Conservation (phyloP, 2,329 filamentous ascomycete species). For the Claviceps sp. region DNA sequence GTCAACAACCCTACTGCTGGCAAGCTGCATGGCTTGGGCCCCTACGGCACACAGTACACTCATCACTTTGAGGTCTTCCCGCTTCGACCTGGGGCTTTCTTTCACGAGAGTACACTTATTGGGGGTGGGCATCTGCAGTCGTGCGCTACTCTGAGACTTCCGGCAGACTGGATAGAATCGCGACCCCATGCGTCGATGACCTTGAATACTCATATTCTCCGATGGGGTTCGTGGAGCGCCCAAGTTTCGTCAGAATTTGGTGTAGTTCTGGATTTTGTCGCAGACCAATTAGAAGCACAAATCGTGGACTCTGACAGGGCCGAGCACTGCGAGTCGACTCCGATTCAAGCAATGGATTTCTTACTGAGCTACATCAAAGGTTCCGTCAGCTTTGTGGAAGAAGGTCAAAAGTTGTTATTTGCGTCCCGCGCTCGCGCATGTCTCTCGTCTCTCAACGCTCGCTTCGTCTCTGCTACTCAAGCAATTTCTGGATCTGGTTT, state of each 20-base stretch:
- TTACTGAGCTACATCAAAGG: conserved; percentile 34
- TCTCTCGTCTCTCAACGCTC: conserved; percentile 26
- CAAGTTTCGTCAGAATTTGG: conserved; percentile 48
- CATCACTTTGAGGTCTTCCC: conserved; percentile 51
- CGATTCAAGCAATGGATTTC: conserved; percentile 26
- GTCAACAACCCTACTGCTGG: conserved; percentile 9
- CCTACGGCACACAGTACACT: conserved; percentile 47
- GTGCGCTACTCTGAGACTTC: conserved; percentile 19
- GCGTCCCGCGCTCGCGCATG: conserved; percentile 29
- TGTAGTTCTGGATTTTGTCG: conserved; percentile 45
- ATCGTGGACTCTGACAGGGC: not conserved
- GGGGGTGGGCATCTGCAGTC: conserved; percentile 32
- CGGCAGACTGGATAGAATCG: conserved; percentile 7
- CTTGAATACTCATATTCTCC: conserved; percentile 34
- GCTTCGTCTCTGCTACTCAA: conserved; percentile 11
- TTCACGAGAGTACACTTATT: conserved; percentile 45
- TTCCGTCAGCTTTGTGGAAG: conserved; percentile 25
- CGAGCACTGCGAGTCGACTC: conserved; percentile 6
- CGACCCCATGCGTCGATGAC: conserved; percentile 27
- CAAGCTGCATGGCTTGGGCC: conserved; percentile 39
- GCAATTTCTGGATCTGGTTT: not conserved
- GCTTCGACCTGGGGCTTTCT: conserved; percentile 40
- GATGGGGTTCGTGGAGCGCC: conserved; percentile 45
- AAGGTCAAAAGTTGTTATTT: conserved; percentile 26
- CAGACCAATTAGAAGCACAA: conserved; percentile 27